These are phyloP conservation scores for Vitis riparia DNA, from an alignment of 164 flowering plant genomes.

Conservation along the genomic window DNA sequence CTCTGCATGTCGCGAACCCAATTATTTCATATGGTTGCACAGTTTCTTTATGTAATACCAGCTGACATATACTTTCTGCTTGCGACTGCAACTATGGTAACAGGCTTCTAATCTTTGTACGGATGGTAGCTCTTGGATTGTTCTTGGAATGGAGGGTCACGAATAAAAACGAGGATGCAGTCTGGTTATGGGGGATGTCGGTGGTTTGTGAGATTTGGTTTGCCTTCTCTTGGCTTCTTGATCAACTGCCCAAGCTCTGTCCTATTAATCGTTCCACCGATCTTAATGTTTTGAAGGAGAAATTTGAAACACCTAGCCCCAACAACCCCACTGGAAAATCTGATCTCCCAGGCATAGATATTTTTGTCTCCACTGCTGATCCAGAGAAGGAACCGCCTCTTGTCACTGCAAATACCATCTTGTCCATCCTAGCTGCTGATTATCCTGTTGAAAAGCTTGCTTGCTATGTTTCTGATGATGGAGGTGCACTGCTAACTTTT, in stretches of 20 bases:
- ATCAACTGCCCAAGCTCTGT: slow-evolving; percentile 79
- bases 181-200: slow-evolving; percentile 92
- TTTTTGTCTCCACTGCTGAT: slow-evolving; percentile 90
- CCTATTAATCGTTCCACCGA: slow-evolving; percentile 84
- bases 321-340: slow-evolving; percentile 71
- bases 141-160: slow-evolving; percentile 74
- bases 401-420: slow-evolving; percentile 71
- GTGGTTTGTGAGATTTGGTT: slow-evolving; percentile 87
- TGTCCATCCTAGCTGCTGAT: slow-evolving; percentile 66
- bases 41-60: too few relatives aligned
- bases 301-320: slow-evolving; percentile 63
- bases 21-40: too few relatives aligned
- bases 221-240: slow-evolving; percentile 87
- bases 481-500: slow-evolving; percentile 74
- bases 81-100: background rate
- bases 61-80: slow-evolving; percentile 1
- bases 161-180: slow-evolving; percentile 67
- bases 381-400: slow-evolving; percentile 88
- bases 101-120: slow-evolving; percentile 60
- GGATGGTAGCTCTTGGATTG: slow-evolving; percentile 57
- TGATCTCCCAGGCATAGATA: slow-evolving; percentile 84
- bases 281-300: slow-evolving; percentile 69
- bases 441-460: slow-evolving; percentile 75
- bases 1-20: too few relatives aligned
- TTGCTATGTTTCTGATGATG: slow-evolving; percentile 77